Evolutionary conservation across 2,329 filamentous ascomycete genomes (phyloP).

Genomic region (Aureobasidium lini): DNA sequence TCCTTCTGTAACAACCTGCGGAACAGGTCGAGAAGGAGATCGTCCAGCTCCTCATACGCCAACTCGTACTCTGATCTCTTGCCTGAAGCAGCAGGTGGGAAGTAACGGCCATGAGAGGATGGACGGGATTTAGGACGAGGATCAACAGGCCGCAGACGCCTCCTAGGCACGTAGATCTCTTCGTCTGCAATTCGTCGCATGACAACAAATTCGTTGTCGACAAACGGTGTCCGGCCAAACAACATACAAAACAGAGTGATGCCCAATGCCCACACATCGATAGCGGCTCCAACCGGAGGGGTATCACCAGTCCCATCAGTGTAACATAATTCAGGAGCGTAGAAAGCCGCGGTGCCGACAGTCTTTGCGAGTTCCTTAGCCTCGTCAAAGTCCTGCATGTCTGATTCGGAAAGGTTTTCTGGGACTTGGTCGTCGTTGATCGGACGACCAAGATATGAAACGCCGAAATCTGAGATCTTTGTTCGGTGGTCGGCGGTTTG

Average conservation of each 20-base stretch:
- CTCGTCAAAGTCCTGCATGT: slow-evolving; percentile 71
- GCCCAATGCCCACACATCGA: slow-evolving; percentile 95
- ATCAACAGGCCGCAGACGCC: slow-evolving; percentile 67
- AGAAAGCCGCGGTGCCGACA: slow-evolving; percentile 94
- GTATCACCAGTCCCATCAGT: slow-evolving; percentile 71
- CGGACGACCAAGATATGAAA: slow-evolving; percentile 90
- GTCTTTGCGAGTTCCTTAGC: slow-evolving; percentile 96
- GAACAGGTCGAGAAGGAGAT: slow-evolving; percentile 71
- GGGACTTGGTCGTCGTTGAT: slow-evolving; percentile 69
- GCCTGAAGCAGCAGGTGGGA: slow-evolving; percentile 44
- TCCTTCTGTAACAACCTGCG: slow-evolving; percentile 79
- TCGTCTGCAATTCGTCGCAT: slow-evolving; percentile 87
- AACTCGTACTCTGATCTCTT: slow-evolving; percentile 73
- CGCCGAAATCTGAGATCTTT: slow-evolving; percentile 98
- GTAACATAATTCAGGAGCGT: slow-evolving; percentile 91
- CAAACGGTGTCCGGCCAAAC: slow-evolving; percentile 88
- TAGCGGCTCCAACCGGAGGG: slow-evolving; percentile 79
- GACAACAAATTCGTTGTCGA: slow-evolving; percentile 84
- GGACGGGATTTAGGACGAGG: slow-evolving; percentile 37
- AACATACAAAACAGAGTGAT: slow-evolving; percentile 95
- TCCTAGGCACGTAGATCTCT: slow-evolving; percentile 80
- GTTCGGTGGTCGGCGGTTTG: slow-evolving; percentile 78
- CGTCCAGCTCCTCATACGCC: slow-evolving; percentile 77
- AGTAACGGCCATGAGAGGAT: slow-evolving; percentile 40
- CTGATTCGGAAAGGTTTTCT: slow-evolving; percentile 68